Percentiles rank a stretch among this genome's conserved stretches.
These are phyloP conservation scores for Leccinum fuscescens DNA, from an alignment of 1,284 basidiomycete genomes.

Conservation along the genomic window DNA sequence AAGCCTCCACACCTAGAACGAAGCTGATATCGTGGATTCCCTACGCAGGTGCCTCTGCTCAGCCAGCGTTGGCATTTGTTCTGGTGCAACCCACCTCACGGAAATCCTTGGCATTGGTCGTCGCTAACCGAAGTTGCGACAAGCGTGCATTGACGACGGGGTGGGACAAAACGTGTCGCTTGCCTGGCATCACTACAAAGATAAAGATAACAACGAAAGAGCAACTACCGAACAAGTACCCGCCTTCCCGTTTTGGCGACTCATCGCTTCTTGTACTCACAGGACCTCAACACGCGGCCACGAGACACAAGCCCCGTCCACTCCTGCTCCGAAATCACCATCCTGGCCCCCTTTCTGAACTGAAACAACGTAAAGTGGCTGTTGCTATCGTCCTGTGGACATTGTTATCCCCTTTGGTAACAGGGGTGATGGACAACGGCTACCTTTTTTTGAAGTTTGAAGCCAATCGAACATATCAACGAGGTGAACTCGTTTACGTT, in stretches of 20 bases:
- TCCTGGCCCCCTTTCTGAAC: constrained; percentile 67
- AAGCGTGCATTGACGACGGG: constrained; percentile 73
- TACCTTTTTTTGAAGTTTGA: constrained; percentile 75
- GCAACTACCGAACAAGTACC: background rate
- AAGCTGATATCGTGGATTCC: constrained; percentile 71
- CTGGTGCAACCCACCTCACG: constrained; percentile 55
- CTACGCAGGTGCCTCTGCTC: constrained; percentile 29
- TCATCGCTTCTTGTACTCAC: constrained; percentile 94
- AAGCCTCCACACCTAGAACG: constrained; percentile 76
- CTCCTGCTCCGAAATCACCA: constrained; percentile 52
- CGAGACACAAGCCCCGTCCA: constrained; percentile 62
- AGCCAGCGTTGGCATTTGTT: background rate
- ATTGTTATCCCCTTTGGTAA: constrained; percentile 4
- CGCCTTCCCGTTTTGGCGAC: constrained; percentile 4
- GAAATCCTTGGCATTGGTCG: constrained; percentile 72
- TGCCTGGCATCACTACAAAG: constrained; percentile 22
- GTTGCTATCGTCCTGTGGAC: constrained; percentile 69
- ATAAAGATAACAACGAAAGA: background rate
- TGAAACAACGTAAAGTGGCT: constrained; percentile 89
- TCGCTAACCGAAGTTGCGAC: constrained; percentile 63
- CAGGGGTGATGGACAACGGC: background rate
- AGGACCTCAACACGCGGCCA: constrained; percentile 79
- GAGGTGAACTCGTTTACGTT: constrained; percentile 74
- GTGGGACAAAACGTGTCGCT: constrained; percentile 62
- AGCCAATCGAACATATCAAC: constrained; percentile 76